A percentile compares a stretch with the other conserved stretches of the same genome.
Conservation (phyloP, 345 rosid genomes). For the Camelina laxa region DNA sequence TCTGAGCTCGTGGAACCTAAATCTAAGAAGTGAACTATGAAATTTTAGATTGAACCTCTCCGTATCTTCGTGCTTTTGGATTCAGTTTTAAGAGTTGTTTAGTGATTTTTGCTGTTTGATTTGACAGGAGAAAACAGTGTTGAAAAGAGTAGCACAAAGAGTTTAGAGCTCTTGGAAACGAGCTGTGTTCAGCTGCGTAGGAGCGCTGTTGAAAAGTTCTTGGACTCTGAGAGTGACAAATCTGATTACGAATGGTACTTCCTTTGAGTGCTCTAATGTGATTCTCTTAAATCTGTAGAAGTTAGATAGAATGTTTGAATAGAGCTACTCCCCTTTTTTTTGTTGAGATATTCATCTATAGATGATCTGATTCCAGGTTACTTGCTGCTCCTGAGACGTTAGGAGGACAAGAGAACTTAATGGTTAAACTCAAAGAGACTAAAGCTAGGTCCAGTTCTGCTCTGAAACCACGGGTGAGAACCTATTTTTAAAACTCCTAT, state of each 20-base stretch:
- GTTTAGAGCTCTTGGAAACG: constrained; percentile 9
- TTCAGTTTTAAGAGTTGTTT: neutral
- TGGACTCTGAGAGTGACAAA: constrained; percentile 43
- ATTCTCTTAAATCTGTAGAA: neutral
- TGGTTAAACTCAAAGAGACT: constrained; percentile 29
- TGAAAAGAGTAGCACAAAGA: constrained; percentile 23
- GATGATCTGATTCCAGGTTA: constrained; percentile 34
- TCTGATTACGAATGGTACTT: constrained; percentile 43
- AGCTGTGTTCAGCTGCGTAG: constrained; percentile 30
- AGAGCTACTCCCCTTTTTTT: neutral
- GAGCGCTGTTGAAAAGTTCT: constrained; percentile 39
- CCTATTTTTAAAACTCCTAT: neutral
- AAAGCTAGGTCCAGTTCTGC: constrained; percentile 37
- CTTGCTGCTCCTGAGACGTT: constrained; percentile 39
- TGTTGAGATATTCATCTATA: neutral
- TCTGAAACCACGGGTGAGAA: constrained; percentile 63
- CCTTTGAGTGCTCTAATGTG: neutral
- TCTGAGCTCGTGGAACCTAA: constrained; percentile 22
- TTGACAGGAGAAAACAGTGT: constrained; percentile 11
- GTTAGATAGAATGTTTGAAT: constrained; percentile 11
- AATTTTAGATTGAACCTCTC: neutral
- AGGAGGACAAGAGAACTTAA: constrained; percentile 29
- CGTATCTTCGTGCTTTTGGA: too few relatives aligned
- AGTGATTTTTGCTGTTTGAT: neutral
- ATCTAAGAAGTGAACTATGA: neutral